Conservation (phyloP, 2,329 filamentous ascomycete genomes). For the Epichloe sylvatica region DNA sequence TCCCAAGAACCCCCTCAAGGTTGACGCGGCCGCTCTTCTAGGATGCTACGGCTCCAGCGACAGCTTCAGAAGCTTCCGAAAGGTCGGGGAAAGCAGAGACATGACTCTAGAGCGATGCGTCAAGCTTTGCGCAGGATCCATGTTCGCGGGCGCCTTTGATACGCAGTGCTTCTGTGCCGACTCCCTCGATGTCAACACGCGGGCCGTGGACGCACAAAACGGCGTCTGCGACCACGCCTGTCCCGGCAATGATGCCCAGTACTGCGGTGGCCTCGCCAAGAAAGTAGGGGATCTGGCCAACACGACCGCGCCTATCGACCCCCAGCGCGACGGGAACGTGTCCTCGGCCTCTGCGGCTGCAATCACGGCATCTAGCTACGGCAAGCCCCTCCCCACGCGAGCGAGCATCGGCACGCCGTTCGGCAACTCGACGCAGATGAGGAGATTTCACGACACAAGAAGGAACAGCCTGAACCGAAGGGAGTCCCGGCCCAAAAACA, state of each 20-base stretch:
- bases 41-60: conserved; percentile 29
- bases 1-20: conserved; percentile 16
- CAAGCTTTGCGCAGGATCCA: conserved; percentile 19
- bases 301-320: background rate
- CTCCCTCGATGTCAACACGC: conserved; percentile 25
- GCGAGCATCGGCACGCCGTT: background rate
- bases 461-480: conserved; percentile 8
- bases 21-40: conserved; percentile 21
- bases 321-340: background rate
- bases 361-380: no score
- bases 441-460: background rate
- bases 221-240: conserved; percentile 24
- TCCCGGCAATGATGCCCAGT: conserved; percentile 25
- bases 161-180: conserved; percentile 33
- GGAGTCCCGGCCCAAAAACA: conserved; percentile 14
- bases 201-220: conserved; percentile 11
- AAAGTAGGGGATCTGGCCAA: conserved; percentile 1
- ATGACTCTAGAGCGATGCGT: conserved; percentile 30
- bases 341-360: background rate
- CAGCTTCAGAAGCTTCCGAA: conserved; percentile 22
- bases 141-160: conserved; percentile 26
- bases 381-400: background rate
- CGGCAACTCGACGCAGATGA: background rate
- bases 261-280: conserved; percentile 27
- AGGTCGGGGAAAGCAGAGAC: conserved; percentile 13